A percentile compares a stretch with the other conserved stretches of the same genome.
Evolutionary conservation across 1,139 yeast species (phyloP).

Genomic region (Zygosaccharomyces sapae): DNA sequence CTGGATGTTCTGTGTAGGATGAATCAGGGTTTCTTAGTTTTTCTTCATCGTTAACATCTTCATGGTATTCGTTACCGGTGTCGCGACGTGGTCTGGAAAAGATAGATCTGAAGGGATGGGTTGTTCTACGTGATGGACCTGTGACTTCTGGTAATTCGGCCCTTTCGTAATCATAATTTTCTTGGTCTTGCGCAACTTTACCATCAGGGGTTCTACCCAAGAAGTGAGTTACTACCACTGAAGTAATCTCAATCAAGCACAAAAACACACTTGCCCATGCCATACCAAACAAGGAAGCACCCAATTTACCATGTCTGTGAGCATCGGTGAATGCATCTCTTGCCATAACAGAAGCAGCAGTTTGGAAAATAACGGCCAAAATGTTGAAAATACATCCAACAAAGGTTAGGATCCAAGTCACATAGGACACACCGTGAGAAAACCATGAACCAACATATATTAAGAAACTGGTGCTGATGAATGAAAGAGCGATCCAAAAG

Average conservation of each 20-base stretch:
- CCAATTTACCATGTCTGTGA: constrained; percentile 46
- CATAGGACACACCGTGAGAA: constrained; percentile 47
- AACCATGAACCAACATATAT: constrained; percentile 42
- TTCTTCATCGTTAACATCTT: not conserved
- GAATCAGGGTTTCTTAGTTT: not conserved
- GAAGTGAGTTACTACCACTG: constrained; percentile 29
- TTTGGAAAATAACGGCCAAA: constrained; percentile 60
- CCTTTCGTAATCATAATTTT: constrained; percentile 12
- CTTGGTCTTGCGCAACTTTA: constrained; percentile 4
- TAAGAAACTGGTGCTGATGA: constrained; percentile 47
- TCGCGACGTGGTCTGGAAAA: constrained; percentile 13
- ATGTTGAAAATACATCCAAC: constrained; percentile 53
- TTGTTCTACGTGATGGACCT: constrained; percentile 16
- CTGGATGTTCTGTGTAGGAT: not conserved
- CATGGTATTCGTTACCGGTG: not conserved
- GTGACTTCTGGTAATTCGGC: constrained; percentile 11
- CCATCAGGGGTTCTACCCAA: constrained; percentile 24
- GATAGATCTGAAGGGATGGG: constrained; percentile 17
- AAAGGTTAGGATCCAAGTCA: constrained; percentile 50
- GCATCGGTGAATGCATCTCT: constrained; percentile 54
- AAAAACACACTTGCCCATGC: constrained; percentile 60
- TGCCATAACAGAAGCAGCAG: constrained; percentile 65
- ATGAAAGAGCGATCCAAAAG: constrained; percentile 57
- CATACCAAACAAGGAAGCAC: constrained; percentile 56
- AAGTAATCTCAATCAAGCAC: constrained; percentile 16